phyloP scores from a whole-genome alignment of 208 protist species.

The Acanthamoeba polyphaga region DNA sequence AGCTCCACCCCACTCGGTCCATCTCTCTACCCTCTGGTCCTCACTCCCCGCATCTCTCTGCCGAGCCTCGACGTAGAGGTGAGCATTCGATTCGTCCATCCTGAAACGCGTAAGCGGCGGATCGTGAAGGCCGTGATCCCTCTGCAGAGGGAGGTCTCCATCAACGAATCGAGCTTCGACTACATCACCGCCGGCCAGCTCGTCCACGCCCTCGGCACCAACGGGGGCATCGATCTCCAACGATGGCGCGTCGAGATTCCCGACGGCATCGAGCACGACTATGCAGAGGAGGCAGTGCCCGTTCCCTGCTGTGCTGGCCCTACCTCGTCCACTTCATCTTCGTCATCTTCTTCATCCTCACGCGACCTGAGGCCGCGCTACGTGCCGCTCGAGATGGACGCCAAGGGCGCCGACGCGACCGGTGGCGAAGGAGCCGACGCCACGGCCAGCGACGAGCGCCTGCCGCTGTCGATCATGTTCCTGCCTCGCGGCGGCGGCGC shows the following conservation, averaged over 20 bases:
- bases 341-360: neutral
- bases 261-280: conserved; percentile 12
- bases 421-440: neutral
- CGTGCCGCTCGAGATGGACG: conserved; percentile 6
- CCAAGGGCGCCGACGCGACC: neutral
- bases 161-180: conserved; percentile 12
- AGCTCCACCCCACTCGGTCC: neutral
- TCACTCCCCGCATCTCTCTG: neutral
- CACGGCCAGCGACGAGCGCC: neutral
- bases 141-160: neutral
- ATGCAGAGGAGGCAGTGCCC: neutral
- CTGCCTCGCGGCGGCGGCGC: conserved; percentile 8
- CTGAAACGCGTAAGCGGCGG: neutral
- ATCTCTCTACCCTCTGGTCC: neutral
- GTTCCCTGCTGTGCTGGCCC: neutral
- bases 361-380: neutral
- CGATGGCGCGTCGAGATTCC: conserved; percentile 40
- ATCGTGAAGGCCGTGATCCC: neutral
- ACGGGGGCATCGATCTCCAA: conserved; percentile 8
- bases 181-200: conserved; percentile 36
- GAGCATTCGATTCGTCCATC: conserved; percentile 25
- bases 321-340: neutral
- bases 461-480: conserved; percentile 42
- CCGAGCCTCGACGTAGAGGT: conserved; percentile 20
- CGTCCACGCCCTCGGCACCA: neutral